Percentiles rank a stretch among this genome's conserved stretches.
phyloP scores from a whole-genome alignment of 495 filamentous ascomycete genomes.

The Xylaria longipes region DNA sequence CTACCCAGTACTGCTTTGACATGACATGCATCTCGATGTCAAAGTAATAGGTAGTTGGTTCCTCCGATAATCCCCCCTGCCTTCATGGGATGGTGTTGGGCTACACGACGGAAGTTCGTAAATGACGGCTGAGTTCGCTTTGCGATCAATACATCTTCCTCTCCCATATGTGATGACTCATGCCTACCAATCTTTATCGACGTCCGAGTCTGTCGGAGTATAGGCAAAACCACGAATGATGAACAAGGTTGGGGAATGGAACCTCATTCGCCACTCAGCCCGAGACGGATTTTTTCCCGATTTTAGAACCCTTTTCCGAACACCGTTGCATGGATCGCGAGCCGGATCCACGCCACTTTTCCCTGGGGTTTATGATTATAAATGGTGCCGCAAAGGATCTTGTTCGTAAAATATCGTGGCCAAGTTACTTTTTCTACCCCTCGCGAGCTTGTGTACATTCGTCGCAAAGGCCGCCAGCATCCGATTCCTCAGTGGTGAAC shows the following conservation, averaged over 20 bases:
- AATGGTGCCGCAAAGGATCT: neutral
- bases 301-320: neutral
- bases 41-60: neutral
- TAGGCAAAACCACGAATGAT: neutral
- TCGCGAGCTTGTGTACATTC: slow-evolving; percentile 33
- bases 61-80: neutral
- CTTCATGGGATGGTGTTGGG: neutral
- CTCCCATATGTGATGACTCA: neutral
- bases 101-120: neutral
- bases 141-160: neutral
- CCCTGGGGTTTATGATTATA: neutral
- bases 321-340: neutral
- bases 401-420: neutral
- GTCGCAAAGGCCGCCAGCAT: slow-evolving; percentile 39
- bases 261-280: neutral
- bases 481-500: slow-evolving; percentile 36
- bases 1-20: neutral
- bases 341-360: neutral
- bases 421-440: neutral
- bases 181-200: neutral
- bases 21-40: neutral
- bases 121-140: neutral
- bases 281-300: neutral
- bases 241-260: neutral
- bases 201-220: neutral